Evolutionary conservation across 179 eudicot genomes (phyloP), one percentile per base, ranked within the genome.

Genomic region (Sideroxylon spinosum): DNA sequence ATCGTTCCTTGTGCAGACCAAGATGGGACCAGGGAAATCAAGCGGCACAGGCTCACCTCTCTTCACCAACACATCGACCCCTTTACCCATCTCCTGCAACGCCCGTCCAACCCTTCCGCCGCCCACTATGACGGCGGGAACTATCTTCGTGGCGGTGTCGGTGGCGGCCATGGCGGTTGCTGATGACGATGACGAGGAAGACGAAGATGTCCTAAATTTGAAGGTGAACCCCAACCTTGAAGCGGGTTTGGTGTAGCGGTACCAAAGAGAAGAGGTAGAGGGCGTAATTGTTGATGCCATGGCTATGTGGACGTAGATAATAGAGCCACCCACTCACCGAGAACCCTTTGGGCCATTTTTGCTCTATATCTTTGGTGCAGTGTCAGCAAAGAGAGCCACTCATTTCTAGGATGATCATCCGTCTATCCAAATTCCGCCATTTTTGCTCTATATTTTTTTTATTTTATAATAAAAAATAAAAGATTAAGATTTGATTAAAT

Each of bases 21-120:
- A 85, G 7, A 95, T 93, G 22, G 98, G 97, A 2, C 98, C 98
- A 2, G 64, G 13, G 69, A 94, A 93, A 86, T 91, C 94, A 75
- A 83, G 76, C 23, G 98, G 98, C 12, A 93, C 93, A 48, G 87
- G 0, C 46, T 94, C 96, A 17, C 97, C 97, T 87, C 97, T 87
- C 85, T 82, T 89, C 11, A 94, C 86, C 81, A 94, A 23, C 65
- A 94, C 81, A 80, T 94, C 98, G 17, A 86, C 81, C 4, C 98
- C 98, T 56, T 77, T 79, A 10, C 98, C 98, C 98, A 95, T 86
- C 14, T 89, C 91, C 53, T 87, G 90, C 44, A 95, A 82, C 3
- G 97, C 97, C 80, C 76, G 87, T 4, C 98, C 97, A 9, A 95
- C 98, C 37, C 98, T 81, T n/a, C 98, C 98, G 13, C 97, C 92